A percentile compares a stretch with the other conserved stretches of the same genome.
phyloP scores from a whole-genome alignment of 2,329 filamentous ascomycete species.

The Drechslerella stenobrocha region DNA sequence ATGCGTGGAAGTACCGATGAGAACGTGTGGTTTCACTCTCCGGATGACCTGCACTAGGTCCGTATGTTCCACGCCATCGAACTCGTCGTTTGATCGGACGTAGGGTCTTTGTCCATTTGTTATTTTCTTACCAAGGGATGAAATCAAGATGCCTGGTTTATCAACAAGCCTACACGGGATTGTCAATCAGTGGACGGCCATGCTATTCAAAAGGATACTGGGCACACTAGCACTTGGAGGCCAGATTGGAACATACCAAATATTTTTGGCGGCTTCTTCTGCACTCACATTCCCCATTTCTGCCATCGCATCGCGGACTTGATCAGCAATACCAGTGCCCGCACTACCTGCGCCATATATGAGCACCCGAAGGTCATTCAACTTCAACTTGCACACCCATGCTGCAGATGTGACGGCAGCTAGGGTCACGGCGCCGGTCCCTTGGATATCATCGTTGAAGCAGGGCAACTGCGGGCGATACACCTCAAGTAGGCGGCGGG shows the following conservation, averaged over 20 bases:
- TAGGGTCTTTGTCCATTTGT: conserved; percentile 70
- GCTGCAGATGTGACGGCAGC: conserved; percentile 78
- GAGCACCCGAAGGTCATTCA: conserved; percentile 71
- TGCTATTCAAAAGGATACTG: background rate
- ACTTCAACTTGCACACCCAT: conserved; percentile 67
- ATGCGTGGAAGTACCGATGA: conserved; percentile 81
- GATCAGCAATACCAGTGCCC: conserved; percentile 69
- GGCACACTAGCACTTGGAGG: background rate
- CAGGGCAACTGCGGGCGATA: conserved; percentile 75
- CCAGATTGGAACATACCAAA: conserved; percentile 64
- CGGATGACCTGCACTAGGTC: conserved; percentile 70
- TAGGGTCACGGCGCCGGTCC: conserved; percentile 82
- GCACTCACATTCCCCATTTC: conserved; percentile 68
- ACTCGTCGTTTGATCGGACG: conserved; percentile 67
- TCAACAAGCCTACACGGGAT: conserved; percentile 68
- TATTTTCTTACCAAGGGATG: conserved; percentile 64
- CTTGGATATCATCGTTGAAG: conserved; percentile 91
- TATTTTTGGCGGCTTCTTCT: conserved; percentile 75
- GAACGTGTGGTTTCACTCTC: conserved; percentile 73
- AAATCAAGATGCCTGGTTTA: conserved; percentile 74
- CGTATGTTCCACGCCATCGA: conserved; percentile 63
- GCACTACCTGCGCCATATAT: conserved; percentile 81
- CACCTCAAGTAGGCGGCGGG: conserved; percentile 72
- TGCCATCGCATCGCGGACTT: conserved; percentile 77
- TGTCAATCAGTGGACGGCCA: background rate